Evolutionary conservation across 2,329 filamentous ascomycete species (phyloP).

Genomic region (Davidsoniella australis): DNA sequence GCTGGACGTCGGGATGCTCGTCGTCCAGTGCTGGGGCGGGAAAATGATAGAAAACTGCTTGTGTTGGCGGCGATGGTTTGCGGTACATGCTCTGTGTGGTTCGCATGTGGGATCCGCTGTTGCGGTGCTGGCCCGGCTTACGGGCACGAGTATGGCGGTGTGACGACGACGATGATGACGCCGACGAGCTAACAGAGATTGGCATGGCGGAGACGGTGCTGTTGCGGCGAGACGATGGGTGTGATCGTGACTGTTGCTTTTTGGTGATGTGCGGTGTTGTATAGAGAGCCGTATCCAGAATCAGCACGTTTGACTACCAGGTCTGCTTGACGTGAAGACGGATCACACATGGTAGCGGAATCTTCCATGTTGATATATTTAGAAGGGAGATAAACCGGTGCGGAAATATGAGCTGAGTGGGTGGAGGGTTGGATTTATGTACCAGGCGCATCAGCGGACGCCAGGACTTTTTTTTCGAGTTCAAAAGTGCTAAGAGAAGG

Average conservation of each 20-base stretch:
- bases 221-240: constrained; percentile 18
- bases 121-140: constrained; percentile 14
- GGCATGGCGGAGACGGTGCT: constrained; percentile 17
- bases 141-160: constrained; percentile 11
- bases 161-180: constrained; percentile 24
- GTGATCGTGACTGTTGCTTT: constrained; percentile 15
- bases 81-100: constrained; percentile 9
- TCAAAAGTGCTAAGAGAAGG: neutral
- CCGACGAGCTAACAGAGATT: constrained; percentile 18
- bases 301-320: constrained; percentile 35
- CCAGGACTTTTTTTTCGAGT: too few relatives aligned
- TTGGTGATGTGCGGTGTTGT: constrained; percentile 14
- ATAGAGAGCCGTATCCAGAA: constrained; percentile 39
- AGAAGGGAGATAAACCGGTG: neutral
- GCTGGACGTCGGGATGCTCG: neutral
- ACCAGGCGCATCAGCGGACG: neutral
- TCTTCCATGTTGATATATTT: neutral
- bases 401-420: too few relatives aligned
- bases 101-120: constrained; percentile 15
- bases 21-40: constrained; percentile 17
- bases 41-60: constrained; percentile 32
- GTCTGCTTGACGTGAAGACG: constrained; percentile 18
- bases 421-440: neutral
- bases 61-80: constrained; percentile 16
- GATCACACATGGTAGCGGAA: neutral